Evolutionary conservation across 768 basidiomycete genomes (phyloP), one percentile per base, ranked within the genome.

Genomic region (Mycena galopus): DNA sequence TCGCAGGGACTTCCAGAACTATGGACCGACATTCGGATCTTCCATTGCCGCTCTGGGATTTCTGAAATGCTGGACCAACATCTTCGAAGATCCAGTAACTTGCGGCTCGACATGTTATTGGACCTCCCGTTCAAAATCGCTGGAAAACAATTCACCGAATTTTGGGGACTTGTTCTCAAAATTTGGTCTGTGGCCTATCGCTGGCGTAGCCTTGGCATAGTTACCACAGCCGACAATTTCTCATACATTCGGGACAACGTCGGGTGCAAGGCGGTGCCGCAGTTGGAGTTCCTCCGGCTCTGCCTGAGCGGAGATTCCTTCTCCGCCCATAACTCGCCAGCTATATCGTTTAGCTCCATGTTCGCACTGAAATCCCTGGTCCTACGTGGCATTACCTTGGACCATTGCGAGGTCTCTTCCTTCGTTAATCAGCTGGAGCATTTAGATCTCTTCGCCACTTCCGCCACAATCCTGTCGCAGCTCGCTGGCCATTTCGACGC

Each of bases 1-100:
- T 10, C 70, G 3, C 63, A 66, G 1, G 39, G 12, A 7, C 57
- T 66, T 27, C 50, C 64, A 4, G 63, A 65, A 12, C 57, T 71
- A 2, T 71, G 70, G 70, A 71, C 47, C 19, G 64, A 71, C 21
- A 61, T 71, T n/a, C 64, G 57, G 0, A 53, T 71, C 47, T 55
- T 60, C 21, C 64, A 66, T 21, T 66, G 56, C 50, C 58, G 63
- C 7, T 14, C 64, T 23, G 57, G 47, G 9, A 57, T 59, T 11
- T n/a, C 37, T 9, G 70, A 51, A 5, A 65, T 51, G 51, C 6
- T 71, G 27, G 29, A 32, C 37, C 58, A 71, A 55, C 55, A 29
- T 55, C 10, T 66, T 10, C 50, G 58, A 17, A 42, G 70, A 42
- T 71, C 70, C 5, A 27, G 10, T 3, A 12, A 16, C 58, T 32